These are phyloP conservation scores for Triticum aestivum DNA, from an alignment of 176 grass and related monocot genomes.

Conservation along the genomic window IWGSC_CS_RefSeq_v2.1 NC_057808.1:491072113-491072612, in stretches of 20 bases:
- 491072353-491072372: slow-evolving; percentile 29
- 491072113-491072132: too few relatives aligned
- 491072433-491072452: background rate
- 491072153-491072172: too few relatives aligned
- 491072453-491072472: background rate
- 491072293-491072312: background rate
- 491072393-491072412: background rate
- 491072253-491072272: background rate
- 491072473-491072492: background rate
- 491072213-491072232: background rate
- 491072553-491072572: background rate
- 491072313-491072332: background rate
- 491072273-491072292: background rate
- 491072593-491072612: too few relatives aligned
- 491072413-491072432: background rate
- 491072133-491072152: too few relatives aligned
- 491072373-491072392: background rate
- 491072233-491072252: background rate
- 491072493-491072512: background rate
- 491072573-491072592: background rate
- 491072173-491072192: too few relatives aligned
- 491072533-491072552: slow-evolving; percentile 26
- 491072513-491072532: background rate
- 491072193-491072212: too few relatives aligned
- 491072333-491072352: background rate